phyloP scores from a whole-genome alignment of 371 early-diverging fungal species.

The Mucor sp. region DNA sequence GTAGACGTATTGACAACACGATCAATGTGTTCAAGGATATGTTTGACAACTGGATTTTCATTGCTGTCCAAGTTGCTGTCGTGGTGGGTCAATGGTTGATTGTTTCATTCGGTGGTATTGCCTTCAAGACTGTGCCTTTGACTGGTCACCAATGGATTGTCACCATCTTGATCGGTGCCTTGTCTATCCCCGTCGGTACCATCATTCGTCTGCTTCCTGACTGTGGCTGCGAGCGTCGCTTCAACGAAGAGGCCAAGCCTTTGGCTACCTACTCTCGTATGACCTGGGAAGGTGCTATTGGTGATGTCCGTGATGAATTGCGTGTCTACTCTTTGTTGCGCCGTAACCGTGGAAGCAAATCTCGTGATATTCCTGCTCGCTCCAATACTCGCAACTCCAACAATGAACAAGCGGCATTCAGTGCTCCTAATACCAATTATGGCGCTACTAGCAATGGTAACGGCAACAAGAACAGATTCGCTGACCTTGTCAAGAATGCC shows the following conservation, averaged over 20 bases:
- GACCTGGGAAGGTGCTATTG: slow-evolving; percentile 63
- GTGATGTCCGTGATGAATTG: slow-evolving; percentile 50
- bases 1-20: slow-evolving; percentile 72
- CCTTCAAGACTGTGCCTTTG: slow-evolving; percentile 83
- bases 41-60: slow-evolving; percentile 76
- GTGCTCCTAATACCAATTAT: slow-evolving; percentile 15
- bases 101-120: slow-evolving; percentile 87
- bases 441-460: slow-evolving; percentile 15
- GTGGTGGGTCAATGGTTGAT: slow-evolving; percentile 79
- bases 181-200: slow-evolving; percentile 89
- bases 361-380: slow-evolving; percentile 16
- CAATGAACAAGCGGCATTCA: neutral
- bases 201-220: slow-evolving; percentile 78
- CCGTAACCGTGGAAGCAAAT: slow-evolving; percentile 28
- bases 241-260: slow-evolving; percentile 58
- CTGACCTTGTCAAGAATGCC: slow-evolving; percentile 38
- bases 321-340: slow-evolving; percentile 57
- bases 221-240: slow-evolving; percentile 46
- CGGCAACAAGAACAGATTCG: slow-evolving; percentile 28
- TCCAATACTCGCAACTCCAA: slow-evolving; percentile 10
- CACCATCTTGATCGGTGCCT: slow-evolving; percentile 70
- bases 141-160: slow-evolving; percentile 79
- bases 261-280: slow-evolving; percentile 54
- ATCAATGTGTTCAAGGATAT: slow-evolving; percentile 88
- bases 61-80: slow-evolving; percentile 71